Conservation (phyloP, 2,329 filamentous ascomycete genomes). For the Ophiostoma ulmi region DNA sequence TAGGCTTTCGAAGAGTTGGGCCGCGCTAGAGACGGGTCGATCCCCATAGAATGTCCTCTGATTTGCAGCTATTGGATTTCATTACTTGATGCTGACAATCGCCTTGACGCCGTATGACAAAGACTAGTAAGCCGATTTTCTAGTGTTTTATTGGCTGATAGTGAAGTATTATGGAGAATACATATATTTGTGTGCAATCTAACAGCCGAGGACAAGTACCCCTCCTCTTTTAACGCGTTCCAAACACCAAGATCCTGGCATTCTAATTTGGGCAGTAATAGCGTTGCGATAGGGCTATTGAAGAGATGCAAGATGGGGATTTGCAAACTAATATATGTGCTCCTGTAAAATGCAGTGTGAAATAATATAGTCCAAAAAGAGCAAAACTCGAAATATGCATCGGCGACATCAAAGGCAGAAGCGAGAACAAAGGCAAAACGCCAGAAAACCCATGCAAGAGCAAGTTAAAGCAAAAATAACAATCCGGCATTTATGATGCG, state of each 20-base stretch:
- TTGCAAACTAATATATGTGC: not conserved
- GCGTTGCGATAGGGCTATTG: not conserved
- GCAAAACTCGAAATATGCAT: not conserved
- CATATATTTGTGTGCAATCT: not conserved
- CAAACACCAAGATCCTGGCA: no score
- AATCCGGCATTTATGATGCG: not conserved
- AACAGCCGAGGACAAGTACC: not conserved
- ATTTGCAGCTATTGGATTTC: not conserved
- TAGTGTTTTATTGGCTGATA: not conserved
- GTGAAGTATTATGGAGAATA: not conserved
- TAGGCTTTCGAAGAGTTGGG: not conserved
- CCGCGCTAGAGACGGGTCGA: constrained; percentile 1
- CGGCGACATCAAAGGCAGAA: not conserved
- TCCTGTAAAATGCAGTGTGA: not conserved
- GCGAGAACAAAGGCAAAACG: not conserved
- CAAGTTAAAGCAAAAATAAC: not conserved
- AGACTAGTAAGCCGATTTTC: not conserved
- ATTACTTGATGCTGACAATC: constrained; percentile 25
- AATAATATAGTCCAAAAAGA: not conserved
- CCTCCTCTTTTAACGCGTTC: not conserved
- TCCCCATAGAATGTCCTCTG: not conserved
- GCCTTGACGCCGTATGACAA: not conserved
- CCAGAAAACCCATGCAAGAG: constrained; percentile 13
- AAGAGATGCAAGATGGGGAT: not conserved
- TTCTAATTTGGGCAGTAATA: no score